These are phyloP conservation scores for Cynanchum wilfordii DNA, from an alignment of 257 asterid genomes.

Conservation along the genomic window DNA sequence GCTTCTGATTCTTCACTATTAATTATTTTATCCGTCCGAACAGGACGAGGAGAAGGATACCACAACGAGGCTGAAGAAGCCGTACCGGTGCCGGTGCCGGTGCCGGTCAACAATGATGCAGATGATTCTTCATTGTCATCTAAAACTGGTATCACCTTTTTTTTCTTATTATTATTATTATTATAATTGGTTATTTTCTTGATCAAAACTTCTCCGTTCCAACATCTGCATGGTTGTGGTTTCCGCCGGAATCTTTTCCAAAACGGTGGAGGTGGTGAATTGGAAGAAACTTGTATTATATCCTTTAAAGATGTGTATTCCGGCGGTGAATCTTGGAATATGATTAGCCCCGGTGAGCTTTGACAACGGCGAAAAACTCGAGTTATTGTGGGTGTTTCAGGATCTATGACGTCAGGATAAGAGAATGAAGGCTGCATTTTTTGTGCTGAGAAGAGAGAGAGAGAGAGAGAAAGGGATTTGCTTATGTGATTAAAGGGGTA, in stretches of 20 bases:
- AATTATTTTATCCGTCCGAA: no score
- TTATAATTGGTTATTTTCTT: neutral
- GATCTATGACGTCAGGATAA: neutral
- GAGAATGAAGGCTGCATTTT: neutral
- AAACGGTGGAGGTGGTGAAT: neutral
- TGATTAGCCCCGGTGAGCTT: neutral
- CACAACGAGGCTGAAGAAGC: no score
- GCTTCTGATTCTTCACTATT: no score
- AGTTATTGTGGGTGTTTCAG: neutral
- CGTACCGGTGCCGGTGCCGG: no score
- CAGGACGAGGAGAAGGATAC: no score
- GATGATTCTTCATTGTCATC: no score
- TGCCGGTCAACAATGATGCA: no score
- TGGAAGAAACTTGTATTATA: neutral
- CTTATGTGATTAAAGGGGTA: no score
- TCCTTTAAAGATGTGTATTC: neutral
- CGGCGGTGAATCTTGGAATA: neutral
- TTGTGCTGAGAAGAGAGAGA: neutral
- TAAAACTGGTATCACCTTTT: neutral
- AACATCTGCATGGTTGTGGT: neutral
- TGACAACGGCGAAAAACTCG: neutral
- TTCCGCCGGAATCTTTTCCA: neutral
- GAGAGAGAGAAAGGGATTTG: no score
- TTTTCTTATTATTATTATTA: neutral
- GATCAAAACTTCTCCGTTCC: neutral